Conservation (phyloP, 495 filamentous ascomycete species). For the Zalerion maritima region DNA sequence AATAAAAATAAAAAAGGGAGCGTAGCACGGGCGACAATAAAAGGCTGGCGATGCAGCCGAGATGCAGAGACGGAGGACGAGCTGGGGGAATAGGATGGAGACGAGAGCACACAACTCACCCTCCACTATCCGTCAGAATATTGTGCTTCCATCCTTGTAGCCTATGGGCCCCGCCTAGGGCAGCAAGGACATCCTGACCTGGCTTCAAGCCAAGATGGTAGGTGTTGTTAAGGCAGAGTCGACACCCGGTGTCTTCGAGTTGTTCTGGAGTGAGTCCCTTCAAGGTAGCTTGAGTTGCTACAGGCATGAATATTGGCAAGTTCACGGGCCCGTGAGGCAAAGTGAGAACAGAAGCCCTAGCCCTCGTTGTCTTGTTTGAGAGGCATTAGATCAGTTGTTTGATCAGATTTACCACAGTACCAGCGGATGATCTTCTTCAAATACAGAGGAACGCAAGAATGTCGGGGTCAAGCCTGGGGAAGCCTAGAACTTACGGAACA, state of each 20-base stretch:
- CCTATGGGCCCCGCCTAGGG: conserved; percentile 81
- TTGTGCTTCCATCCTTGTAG: conserved; percentile 92
- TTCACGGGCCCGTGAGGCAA: conserved; percentile 85
- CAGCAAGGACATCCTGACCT: conserved; percentile 73
- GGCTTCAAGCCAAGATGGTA: conserved; percentile 94
- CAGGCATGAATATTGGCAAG: conserved; percentile 93
- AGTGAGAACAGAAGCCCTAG: conserved; percentile 75
- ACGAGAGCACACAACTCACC: conserved; percentile 54
- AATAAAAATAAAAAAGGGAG: conserved; percentile 3
- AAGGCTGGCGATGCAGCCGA: not conserved
- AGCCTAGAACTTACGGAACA: conserved; percentile 53
- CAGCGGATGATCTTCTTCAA: too few species aligned
- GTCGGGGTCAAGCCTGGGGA: conserved; percentile 1
- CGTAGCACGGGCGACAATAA: not conserved
- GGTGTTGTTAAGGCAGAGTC: conserved; percentile 90
- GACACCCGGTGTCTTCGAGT: conserved; percentile 72
- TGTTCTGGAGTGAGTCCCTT: conserved; percentile 93
- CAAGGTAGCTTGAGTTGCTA: conserved; percentile 91
- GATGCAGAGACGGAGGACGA: too few species aligned
- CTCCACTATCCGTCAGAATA: conserved; percentile 92
- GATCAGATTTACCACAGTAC: too few species aligned
- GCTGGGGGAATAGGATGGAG: too few species aligned
- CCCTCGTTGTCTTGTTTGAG: conserved; percentile 67
- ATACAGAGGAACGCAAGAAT: not conserved
- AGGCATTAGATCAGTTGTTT: too few species aligned